These are phyloP conservation scores for Prunus yedoensis DNA, from an alignment of 331 rosid species.

Conservation along the genomic window DNA sequence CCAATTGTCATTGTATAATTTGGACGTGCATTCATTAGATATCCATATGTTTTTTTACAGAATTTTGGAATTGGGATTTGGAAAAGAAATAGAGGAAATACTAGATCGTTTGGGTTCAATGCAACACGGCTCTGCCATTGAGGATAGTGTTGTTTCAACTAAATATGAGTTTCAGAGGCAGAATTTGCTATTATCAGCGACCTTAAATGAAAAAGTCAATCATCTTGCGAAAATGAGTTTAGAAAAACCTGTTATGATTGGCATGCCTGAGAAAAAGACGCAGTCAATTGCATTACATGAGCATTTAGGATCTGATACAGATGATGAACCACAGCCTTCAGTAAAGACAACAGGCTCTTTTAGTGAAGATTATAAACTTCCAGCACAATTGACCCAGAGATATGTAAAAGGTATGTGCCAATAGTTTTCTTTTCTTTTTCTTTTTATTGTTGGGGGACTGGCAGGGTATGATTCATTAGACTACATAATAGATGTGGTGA, in stretches of 20 bases:
- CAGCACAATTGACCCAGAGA: conserved; percentile 72
- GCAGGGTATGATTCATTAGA: not conserved
- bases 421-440: conserved; percentile 10
- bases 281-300: conserved; percentile 35
- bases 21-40: not conserved
- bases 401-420: conserved; percentile 63
- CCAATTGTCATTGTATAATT: not conserved
- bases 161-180: conserved; percentile 50
- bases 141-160: conserved; percentile 32
- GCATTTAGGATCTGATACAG: conserved; percentile 45
- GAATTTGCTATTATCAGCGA: conserved; percentile 87
- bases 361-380: conserved; percentile 73
- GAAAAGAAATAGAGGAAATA: conserved; percentile 83
- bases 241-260: conserved; percentile 85
- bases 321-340: conserved; percentile 45
- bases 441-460: too few relatives aligned
- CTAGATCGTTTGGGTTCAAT: conserved; percentile 68
- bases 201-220: conserved; percentile 88
- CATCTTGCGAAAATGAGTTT: conserved; percentile 84
- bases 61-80: conserved; percentile 93
- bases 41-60: conserved; percentile 37
- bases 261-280: conserved; percentile 58
- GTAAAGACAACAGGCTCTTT: conserved; percentile 30
- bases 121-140: conserved; percentile 26
- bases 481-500: not conserved